Evolutionary conservation across 2,329 filamentous ascomycete species (phyloP), one percentile per base, ranked within the genome.

Genomic region (Rasamsonia emersonii): DNA sequence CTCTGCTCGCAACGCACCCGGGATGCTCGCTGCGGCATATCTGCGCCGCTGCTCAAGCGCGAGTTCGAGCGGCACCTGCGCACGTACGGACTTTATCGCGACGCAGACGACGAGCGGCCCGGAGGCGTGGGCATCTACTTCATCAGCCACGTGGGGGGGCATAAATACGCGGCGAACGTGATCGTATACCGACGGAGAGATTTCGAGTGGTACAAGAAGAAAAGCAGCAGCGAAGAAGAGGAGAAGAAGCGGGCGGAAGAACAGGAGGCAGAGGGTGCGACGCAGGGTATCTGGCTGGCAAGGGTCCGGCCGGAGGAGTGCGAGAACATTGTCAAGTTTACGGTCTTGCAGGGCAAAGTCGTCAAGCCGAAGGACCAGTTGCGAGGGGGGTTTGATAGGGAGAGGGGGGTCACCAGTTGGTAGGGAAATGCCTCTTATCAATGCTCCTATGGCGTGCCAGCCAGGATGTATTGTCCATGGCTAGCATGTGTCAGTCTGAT

Each of bases 81-180:
- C 0, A 82, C 84, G 1, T 67, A 93, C 9, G 88, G 86, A 0
- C 64, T 98, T 13, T 88, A 82, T 57, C 78, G 91, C 18, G 89
- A 96, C 53, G 63, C 91, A 28, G 77, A 93, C 52, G 91, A 98
- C 55, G 79, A 86, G 56, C 67, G 91, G 36, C 86, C 88, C 0
- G 89, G 89, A 8, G 91, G 91, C 9, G 89, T 95, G 4, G 89
- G 86, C 1, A 84, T 98, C 43, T 94, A 94, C 63, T 96, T 95
- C 54, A 93, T 96, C 52, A 89, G 79, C 45, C 91, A 98, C 53
- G 86, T 95, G 3, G 91, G 91, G 17, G 91, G 91, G 0, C 91
- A 98, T 67, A 95, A 95, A 65, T 96, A 93, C 62, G 79, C 80
- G 28, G 91, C 91, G 17, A 98, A 98, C 50, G 77, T 96, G 46